These are phyloP conservation scores for Saccharata proteae DNA, from an alignment of 2,329 filamentous ascomycete genomes.

Conservation along the genomic window DNA sequence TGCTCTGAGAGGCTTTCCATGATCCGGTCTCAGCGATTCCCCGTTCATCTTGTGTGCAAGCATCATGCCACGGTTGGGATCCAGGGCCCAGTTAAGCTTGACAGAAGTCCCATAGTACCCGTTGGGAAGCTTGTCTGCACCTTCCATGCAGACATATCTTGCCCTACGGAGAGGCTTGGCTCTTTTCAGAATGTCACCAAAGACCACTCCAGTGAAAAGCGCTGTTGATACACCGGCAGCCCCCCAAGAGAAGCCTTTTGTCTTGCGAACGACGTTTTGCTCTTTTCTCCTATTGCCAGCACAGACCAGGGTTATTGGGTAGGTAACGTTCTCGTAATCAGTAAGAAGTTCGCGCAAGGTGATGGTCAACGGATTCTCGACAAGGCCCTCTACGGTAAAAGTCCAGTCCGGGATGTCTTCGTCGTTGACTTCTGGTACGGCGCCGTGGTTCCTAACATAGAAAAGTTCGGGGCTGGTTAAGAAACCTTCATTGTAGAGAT, in stretches of 20 bases:
- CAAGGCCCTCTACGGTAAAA: constrained; percentile 71
- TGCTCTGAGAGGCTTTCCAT: constrained; percentile 70
- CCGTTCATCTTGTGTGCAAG: constrained; percentile 88
- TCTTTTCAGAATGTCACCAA: constrained; percentile 56
- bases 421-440: constrained; percentile 65
- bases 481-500: constrained; percentile 70
- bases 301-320: constrained; percentile 80
- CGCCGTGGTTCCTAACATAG: constrained; percentile 84
- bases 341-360: constrained; percentile 59
- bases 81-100: constrained; percentile 79
- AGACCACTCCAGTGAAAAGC: constrained; percentile 71
- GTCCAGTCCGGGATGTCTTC: constrained; percentile 66
- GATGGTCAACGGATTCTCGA: constrained; percentile 62
- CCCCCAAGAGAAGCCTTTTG: constrained; percentile 91
- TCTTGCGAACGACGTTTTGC: constrained; percentile 81
- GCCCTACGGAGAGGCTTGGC: constrained; percentile 59
- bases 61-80: constrained; percentile 73
- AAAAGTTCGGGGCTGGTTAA: constrained; percentile 79
- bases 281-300: constrained; percentile 88
- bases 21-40: constrained; percentile 65
- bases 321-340: constrained; percentile 70
- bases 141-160: constrained; percentile 81
- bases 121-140: constrained; percentile 78
- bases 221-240: constrained; percentile 77
- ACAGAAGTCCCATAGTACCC: constrained; percentile 81